Conservation (phyloP, 371 early-diverging fungal species). For the Smittium mucronatum region DNA sequence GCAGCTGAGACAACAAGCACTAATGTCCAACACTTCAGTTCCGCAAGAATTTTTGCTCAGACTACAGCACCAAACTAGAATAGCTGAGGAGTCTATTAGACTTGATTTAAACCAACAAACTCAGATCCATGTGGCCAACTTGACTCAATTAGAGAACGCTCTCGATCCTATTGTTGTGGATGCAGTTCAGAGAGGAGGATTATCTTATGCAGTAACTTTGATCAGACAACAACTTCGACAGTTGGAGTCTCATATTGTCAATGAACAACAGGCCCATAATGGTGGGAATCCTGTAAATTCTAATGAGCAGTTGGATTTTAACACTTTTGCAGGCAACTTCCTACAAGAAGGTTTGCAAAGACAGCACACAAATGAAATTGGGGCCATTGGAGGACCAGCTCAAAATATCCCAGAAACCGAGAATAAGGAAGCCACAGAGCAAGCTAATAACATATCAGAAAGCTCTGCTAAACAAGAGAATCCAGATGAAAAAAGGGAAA, state of each 20-base stretch:
- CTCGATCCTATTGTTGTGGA: constrained; percentile 31
- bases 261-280: constrained; percentile 1
- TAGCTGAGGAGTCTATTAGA: constrained; percentile 20
- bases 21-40: constrained; percentile 19
- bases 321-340: neutral
- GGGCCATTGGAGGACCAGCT: neutral
- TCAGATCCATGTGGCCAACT: constrained; percentile 19
- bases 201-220: constrained; percentile 23
- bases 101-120: constrained; percentile 20
- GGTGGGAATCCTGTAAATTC: neutral
- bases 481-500: constrained; percentile 2
- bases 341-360: neutral
- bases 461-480: neutral
- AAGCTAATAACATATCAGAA: neutral
- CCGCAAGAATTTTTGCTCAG: constrained; percentile 20
- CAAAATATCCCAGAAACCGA: neutral
- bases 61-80: constrained; percentile 27
- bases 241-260: constrained; percentile 21
- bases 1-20: constrained; percentile 23
- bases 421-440: neutral
- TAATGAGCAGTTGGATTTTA: neutral
- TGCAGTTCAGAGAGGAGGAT: constrained; percentile 23
- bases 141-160: constrained; percentile 24
- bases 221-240: constrained; percentile 30
- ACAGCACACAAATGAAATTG: neutral